Evolutionary conservation across 2,329 filamentous ascomycete species (phyloP), one percentile per base, ranked within the genome.

Genomic region (Diaporthe caulivora): DNA sequence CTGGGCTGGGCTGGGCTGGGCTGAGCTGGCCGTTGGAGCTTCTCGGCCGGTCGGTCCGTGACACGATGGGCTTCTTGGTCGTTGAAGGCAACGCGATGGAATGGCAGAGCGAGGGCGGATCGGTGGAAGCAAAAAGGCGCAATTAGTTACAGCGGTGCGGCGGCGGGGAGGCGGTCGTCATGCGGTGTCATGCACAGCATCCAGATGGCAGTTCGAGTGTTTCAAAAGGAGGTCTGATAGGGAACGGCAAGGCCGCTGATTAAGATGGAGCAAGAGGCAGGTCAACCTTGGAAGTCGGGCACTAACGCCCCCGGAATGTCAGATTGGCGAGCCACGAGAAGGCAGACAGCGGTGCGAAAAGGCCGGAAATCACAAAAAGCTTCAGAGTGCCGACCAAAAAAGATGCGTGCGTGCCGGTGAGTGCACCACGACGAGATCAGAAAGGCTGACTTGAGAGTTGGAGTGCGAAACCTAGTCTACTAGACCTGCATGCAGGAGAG

Each of bases 131-230:
- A 64, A 51, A 51, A 40, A 34, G 64, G 40, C 44, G 65, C 60
- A 47, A 40, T 62, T 47, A 40, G 47, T 44, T 65, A 44, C 42
- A 65, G 55, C 24, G 37, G 34, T 47, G 49, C 26, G 55, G 64
- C 26, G 55, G 64, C 67, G 71, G 71, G 65, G 70, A 72, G 67
- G 34, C 31, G 67, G 64, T 53, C 65, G 70, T 57, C 70, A 72
- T 69, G 57, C 73, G 68, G 31, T 70, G 62, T 74, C 73, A 74
- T 69, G 70, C 70, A 71, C 64, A 47, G 70, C 64, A 70, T 69
- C 42, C 71, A 55, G 49, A 49, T 55, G 68, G 55, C 34, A 67
- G 40, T 42, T 34, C 40, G 58, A 55, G 57, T 44, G 72, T 58
- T 71, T 60, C 67, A 55, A 71, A 71, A 74, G 60, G 68, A 60